These are phyloP conservation scores for Termitomyces eurrhizus DNA, from an alignment of 768 basidiomycete genomes.

Conservation along the genomic window DNA sequence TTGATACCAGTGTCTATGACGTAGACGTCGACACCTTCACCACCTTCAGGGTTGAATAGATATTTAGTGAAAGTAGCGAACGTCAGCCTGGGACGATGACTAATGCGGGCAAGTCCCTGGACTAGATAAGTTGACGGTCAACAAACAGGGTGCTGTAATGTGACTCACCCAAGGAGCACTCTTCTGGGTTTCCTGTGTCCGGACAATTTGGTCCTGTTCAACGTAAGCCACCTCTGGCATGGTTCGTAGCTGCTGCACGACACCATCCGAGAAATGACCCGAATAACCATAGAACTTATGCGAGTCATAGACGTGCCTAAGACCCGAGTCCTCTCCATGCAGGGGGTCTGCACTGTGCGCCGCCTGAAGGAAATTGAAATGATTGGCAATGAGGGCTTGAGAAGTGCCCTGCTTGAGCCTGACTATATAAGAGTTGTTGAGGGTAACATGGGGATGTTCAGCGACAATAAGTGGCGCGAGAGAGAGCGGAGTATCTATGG, in stretches of 20 bases:
- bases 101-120: constrained; percentile 93
- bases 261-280: constrained; percentile 67
- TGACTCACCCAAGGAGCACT: constrained; percentile 80
- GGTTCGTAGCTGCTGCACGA: constrained; percentile 71
- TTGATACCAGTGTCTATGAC: constrained; percentile 91
- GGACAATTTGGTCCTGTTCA: constrained; percentile 93
- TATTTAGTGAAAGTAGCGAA: constrained; percentile 87
- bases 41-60: constrained; percentile 64
- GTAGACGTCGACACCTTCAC: constrained; percentile 92
- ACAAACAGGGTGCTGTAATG: neutral
- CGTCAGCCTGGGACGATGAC: constrained; percentile 73
- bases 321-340: constrained; percentile 46
- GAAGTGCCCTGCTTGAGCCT: constrained; percentile 74
- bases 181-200: constrained; percentile 63
- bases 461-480: constrained; percentile 59
- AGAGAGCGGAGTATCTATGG: constrained; percentile 39
- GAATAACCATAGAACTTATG: constrained; percentile 70
- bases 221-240: constrained; percentile 91
- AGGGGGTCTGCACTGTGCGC: constrained; percentile 54
- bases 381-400: constrained; percentile 58
- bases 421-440: constrained; percentile 95
- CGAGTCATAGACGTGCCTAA: constrained; percentile 75
- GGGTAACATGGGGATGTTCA: constrained; percentile 62
- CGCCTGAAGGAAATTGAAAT: constrained; percentile 73
- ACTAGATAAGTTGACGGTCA: constrained; percentile 11